Percentiles rank a stretch among this genome's conserved stretches.
Conservation (phyloP, 2,329 filamentous ascomycete genomes). For the Mariannaea elegans region DNA sequence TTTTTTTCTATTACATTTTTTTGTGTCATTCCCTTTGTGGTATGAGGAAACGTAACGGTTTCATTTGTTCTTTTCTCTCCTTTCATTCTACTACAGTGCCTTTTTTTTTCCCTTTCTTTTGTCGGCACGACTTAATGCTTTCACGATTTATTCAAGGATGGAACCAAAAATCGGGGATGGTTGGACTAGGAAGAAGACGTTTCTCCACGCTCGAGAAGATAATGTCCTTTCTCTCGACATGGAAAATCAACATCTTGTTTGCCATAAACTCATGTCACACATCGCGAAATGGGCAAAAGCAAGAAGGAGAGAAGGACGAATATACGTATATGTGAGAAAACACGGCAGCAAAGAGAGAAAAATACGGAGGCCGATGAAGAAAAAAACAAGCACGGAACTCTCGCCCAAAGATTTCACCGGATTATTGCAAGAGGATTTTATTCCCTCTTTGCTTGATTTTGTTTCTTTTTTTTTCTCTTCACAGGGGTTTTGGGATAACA, state of each 20-base stretch:
- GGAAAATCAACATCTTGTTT: background rate
- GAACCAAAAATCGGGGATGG: constrained; percentile 1
- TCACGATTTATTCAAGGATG: constrained; percentile 28
- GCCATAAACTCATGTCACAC: constrained; percentile 7
- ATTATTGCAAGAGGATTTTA: background rate
- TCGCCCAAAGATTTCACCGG: background rate
- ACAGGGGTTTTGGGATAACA: constrained; percentile 19
- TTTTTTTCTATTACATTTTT: constrained; percentile 32
- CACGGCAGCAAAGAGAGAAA: background rate
- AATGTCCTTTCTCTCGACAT: constrained; percentile 15
- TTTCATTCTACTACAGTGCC: constrained; percentile 27
- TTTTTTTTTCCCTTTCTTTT: constrained; percentile 4
- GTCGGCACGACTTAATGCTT: constrained; percentile 37
- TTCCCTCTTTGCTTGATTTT: background rate
- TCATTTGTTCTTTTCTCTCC: constrained; percentile 30
- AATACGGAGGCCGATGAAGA: background rate
- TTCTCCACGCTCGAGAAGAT: constrained; percentile 17
- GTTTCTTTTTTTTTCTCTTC: background rate
- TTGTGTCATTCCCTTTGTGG: constrained; percentile 39
- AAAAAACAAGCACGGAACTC: constrained; percentile 3
- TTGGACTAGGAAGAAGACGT: background rate
- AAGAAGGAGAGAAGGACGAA: background rate
- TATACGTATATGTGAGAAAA: background rate
- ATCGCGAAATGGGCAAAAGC: constrained; percentile 1
- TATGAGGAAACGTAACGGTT: constrained; percentile 39